Percentiles rank a stretch among this genome's conserved stretches.
These are phyloP conservation scores for Williopsis jadinii DNA, from an alignment of 1,139 yeast species.

Conservation along the genomic window DNA sequence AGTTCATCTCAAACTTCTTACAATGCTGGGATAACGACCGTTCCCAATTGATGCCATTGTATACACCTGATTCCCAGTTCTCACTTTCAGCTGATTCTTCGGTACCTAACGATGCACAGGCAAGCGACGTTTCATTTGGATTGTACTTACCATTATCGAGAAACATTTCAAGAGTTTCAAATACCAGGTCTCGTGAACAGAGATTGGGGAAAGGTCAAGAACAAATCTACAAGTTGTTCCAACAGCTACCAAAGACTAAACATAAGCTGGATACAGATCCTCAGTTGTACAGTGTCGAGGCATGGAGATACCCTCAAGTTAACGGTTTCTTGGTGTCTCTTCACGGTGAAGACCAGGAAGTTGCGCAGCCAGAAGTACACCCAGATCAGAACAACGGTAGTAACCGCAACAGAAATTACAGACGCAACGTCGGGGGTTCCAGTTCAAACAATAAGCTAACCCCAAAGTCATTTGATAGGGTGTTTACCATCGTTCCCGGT, in stretches of 20 bases:
- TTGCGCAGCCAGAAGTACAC: conserved; percentile 40
- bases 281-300: conserved; percentile 66
- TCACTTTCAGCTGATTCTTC: conserved; percentile 54
- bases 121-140: conserved; percentile 46
- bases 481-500: conserved; percentile 72
- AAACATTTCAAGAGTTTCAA: conserved; percentile 64
- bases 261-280: conserved; percentile 66
- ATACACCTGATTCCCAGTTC: conserved; percentile 80
- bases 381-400: conserved; percentile 26
- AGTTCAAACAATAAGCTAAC: conserved; percentile 38
- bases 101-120: conserved; percentile 33
- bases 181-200: conserved; percentile 44
- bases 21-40: conserved; percentile 81
- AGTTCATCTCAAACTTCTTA: conserved; percentile 67
- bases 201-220: conserved; percentile 70
- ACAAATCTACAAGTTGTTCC: conserved; percentile 53
- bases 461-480: conserved; percentile 77
- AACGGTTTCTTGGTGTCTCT: conserved; percentile 70
- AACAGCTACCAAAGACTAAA: conserved; percentile 64
- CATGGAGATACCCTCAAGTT: conserved; percentile 63
- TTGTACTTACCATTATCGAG: conserved; percentile 66
- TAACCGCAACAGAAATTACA: conserved; percentile 18
- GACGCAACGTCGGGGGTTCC: conserved; percentile 9
- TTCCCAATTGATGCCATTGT: conserved; percentile 58
- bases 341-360: conserved; percentile 82